Percentiles rank a stretch among this genome's conserved stretches.
These are phyloP conservation scores for Ceratobasidium sp. DNA, from an alignment of 1,284 basidiomycete genomes.

Conservation along the genomic window DNA sequence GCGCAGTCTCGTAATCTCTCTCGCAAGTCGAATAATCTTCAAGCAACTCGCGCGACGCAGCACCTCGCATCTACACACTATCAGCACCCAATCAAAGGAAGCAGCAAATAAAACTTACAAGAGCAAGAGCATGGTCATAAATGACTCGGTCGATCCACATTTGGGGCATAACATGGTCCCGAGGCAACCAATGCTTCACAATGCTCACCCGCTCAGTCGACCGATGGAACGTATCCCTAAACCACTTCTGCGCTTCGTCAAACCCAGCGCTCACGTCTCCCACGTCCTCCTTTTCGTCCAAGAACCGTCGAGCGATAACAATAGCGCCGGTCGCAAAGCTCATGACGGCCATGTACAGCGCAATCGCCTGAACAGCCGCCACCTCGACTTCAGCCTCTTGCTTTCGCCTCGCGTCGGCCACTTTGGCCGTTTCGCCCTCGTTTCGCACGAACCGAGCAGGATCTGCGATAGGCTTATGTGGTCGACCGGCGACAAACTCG, in stretches of 20 bases:
- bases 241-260: conserved; percentile 69
- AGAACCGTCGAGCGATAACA: conserved; percentile 33
- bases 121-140: conserved; percentile 75
- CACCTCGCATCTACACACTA: conserved; percentile 81
- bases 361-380: conserved; percentile 77
- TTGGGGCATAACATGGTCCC: conserved; percentile 71
- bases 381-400: conserved; percentile 74
- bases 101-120: conserved; percentile 56
- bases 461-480: conserved; percentile 77
- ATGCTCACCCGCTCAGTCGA: conserved; percentile 75
- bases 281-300: conserved; percentile 69
- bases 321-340: conserved; percentile 81
- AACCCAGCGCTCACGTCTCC: conserved; percentile 74
- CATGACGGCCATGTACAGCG: conserved; percentile 93
- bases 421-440: conserved; percentile 74
- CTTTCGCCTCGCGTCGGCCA: conserved; percentile 67
- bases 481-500: conserved; percentile 76
- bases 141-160: conserved; percentile 82
- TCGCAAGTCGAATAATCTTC: conserved; percentile 81
- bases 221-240: conserved; percentile 77
- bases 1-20: conserved; percentile 90
- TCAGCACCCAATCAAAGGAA: background rate
- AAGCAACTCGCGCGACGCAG: conserved; percentile 88
- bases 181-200: conserved; percentile 83
- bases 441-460: conserved; percentile 72